phyloP scores from a whole-genome alignment of 345 rosid genomes.

The Salix udensis region DNA sequence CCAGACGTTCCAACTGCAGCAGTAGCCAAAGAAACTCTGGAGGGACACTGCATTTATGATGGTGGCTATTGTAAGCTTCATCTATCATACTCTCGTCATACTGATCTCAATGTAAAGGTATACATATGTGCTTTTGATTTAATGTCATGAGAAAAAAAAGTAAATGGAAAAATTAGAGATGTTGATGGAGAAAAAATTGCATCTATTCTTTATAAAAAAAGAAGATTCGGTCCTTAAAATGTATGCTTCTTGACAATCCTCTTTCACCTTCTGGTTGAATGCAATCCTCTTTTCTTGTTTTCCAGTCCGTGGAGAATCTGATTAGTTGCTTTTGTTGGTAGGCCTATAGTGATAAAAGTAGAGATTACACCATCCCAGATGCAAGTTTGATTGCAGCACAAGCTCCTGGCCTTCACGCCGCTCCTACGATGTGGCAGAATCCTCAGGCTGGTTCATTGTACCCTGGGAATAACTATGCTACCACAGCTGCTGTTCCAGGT shows the following conservation, averaged over 20 bases:
- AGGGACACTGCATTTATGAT: slow-evolving; percentile 99
- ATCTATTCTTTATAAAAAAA: slow-evolving; percentile 35
- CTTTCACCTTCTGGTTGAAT: neutral
- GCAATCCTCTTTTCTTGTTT: neutral
- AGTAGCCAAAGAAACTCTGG: slow-evolving; percentile 82
- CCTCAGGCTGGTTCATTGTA: slow-evolving; percentile 43
- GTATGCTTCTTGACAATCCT: slow-evolving; percentile 49
- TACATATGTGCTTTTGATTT: slow-evolving; percentile 60
- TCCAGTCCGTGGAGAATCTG: neutral
- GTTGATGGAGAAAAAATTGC: slow-evolving; percentile 39
- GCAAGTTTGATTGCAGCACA: slow-evolving; percentile 46
- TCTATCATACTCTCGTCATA: slow-evolving; percentile 99
- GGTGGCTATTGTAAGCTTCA: slow-evolving; percentile 99
- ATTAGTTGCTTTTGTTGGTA: slow-evolving; percentile 20
- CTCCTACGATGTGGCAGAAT: slow-evolving; percentile 64
- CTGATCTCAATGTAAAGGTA: slow-evolving; percentile 99
- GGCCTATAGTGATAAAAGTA: slow-evolving; percentile 93
- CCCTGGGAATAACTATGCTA: slow-evolving; percentile 37
- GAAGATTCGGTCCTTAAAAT: slow-evolving; percentile 32
- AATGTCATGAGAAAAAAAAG: slow-evolving; percentile 38
- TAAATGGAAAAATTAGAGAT: slow-evolving; percentile 2
- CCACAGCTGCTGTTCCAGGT: slow-evolving; percentile 25
- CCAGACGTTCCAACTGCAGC: slow-evolving; percentile 78
- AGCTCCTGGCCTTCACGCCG: slow-evolving; percentile 40
- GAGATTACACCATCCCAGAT: slow-evolving; percentile 84